phyloP scores from a whole-genome alignment of 1,284 basidiomycete species.

The Ceratobasidium sp. region DNA sequence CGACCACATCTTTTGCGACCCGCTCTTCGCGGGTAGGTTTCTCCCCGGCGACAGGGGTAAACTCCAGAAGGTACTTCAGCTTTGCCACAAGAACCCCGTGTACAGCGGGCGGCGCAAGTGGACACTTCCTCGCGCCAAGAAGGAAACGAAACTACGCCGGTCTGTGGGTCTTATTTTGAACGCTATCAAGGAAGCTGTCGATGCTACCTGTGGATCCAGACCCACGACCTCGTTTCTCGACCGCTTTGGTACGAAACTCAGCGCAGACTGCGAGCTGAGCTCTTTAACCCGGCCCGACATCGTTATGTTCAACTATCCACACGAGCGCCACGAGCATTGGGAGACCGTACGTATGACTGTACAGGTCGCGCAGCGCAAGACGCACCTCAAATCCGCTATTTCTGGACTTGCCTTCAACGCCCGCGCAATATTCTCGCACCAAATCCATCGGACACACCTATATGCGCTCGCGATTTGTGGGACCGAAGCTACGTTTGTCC shows the following conservation, averaged over 20 bases:
- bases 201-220: neutral
- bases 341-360: constrained; percentile 16
- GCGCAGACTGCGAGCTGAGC: constrained; percentile 5
- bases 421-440: constrained; percentile 9
- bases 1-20: constrained; percentile 33
- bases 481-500: constrained; percentile 27
- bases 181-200: constrained; percentile 8
- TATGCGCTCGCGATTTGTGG: constrained; percentile 30
- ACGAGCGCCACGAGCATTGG: constrained; percentile 18
- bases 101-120: neutral
- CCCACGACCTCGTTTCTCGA: neutral
- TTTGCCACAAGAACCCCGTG: constrained; percentile 11
- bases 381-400: constrained; percentile 25
- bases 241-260: neutral
- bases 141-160: neutral
- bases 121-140: neutral
- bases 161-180: constrained; percentile 1
- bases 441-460: constrained; percentile 30
- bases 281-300: constrained; percentile 3
- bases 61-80: constrained; percentile 9
- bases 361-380: neutral
- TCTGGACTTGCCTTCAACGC: constrained; percentile 7
- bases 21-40: constrained; percentile 17
- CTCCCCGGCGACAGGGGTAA: neutral
- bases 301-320: constrained; percentile 7